Evolutionary conservation across 768 basidiomycete genomes (phyloP).

Genomic region (Leccinum imitatum): DNA sequence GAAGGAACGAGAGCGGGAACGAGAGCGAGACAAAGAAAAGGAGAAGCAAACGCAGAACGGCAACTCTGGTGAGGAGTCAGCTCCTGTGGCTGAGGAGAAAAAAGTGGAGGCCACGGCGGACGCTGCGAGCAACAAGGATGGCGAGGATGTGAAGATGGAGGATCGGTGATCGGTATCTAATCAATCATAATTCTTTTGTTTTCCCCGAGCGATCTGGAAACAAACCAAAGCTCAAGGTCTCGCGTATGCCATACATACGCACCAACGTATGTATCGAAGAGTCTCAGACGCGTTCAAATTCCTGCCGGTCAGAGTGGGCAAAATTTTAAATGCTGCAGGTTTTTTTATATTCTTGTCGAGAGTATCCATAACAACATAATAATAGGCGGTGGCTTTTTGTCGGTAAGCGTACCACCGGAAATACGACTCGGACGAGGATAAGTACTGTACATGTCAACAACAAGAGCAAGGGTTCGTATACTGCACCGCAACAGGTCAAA

Average conservation of each 20-base stretch:
- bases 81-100: constrained; percentile 28
- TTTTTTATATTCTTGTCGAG: not conserved
- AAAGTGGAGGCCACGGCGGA: constrained; percentile 24
- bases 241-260: too few species aligned
- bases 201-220: too few species aligned
- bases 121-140: constrained; percentile 28
- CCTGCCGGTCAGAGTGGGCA: not conserved
- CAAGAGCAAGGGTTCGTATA: not conserved
- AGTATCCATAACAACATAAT: not conserved
- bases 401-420: not conserved
- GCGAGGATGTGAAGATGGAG: constrained; percentile 53
- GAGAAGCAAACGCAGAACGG: constrained; percentile 23
- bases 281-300: too few species aligned
- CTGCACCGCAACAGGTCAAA: not conserved
- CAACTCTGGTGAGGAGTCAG: constrained; percentile 35
- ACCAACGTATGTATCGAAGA: too few species aligned
- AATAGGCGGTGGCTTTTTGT: not conserved
- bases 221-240: too few species aligned
- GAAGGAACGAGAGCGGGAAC: constrained; percentile 39
- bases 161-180: constrained; percentile 25
- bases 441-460: not conserved
- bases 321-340: too few species aligned
- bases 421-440: too few species aligned
- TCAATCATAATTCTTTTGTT: not conserved
- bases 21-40: constrained; percentile 35